Conservation (phyloP, 116 monocot genomes). For the Cymodocea nodosa region DNA sequence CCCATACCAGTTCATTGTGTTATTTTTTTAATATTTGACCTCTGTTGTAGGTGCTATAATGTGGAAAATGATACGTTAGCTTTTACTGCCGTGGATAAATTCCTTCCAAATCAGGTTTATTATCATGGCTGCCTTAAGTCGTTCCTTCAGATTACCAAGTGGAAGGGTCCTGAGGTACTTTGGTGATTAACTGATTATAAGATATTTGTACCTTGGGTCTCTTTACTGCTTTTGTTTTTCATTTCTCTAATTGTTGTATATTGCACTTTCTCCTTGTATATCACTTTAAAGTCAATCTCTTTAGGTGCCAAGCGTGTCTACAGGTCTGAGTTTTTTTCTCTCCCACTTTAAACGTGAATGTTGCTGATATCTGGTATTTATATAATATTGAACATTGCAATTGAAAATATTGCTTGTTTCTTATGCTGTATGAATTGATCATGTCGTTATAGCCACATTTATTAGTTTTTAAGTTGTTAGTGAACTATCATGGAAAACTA, state of each 20-base stretch:
- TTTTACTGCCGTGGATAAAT: slow-evolving; percentile 75
- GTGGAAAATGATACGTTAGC: slow-evolving; percentile 64
- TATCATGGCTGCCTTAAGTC: slow-evolving; percentile 94
- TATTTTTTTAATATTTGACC: neutral
- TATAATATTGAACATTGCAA: no score
- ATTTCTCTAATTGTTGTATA: neutral
- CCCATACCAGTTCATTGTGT: neutral
- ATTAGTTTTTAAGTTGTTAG: no score
- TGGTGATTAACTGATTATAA: neutral
- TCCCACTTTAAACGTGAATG: no score
- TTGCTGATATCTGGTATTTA: no score
- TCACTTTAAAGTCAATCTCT: no score
- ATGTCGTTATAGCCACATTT: no score
- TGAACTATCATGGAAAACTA: no score
- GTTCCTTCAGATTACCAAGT: slow-evolving; percentile 89
- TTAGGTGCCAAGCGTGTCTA: no score
- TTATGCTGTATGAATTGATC: no score
- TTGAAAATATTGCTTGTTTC: no score
- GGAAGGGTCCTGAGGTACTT: slow-evolving; percentile 92
- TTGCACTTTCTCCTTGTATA: neutral
- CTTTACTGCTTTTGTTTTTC: neutral
- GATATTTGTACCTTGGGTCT: neutral
- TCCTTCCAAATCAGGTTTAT: slow-evolving; percentile 77
- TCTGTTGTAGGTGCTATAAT: slow-evolving; percentile 66
- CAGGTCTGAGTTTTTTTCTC: no score